These are phyloP conservation scores for Amborella trichopoda DNA, from an alignment of 164 flowering plant genomes.

Conservation along the genomic window DNA sequence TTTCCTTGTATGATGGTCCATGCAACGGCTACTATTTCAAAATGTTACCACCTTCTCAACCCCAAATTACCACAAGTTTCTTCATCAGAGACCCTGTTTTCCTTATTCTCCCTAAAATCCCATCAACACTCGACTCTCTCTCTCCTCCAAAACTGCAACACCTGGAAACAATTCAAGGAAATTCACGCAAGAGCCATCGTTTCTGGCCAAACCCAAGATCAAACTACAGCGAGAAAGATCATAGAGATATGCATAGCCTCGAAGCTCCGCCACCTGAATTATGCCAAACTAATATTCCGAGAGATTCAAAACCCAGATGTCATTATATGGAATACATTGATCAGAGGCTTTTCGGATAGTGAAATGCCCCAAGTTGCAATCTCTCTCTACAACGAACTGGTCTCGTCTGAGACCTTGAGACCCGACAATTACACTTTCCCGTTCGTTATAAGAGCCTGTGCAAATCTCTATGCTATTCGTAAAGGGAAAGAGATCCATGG, in stretches of 20 bases:
- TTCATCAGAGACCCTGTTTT: no score
- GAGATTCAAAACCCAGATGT: conserved; percentile 23
- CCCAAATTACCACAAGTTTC: no score
- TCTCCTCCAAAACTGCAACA: conserved; percentile 14
- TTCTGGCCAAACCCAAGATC: conserved; percentile 25
- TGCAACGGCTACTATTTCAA: no score
- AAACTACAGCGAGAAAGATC: conserved; percentile 30
- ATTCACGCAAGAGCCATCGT: conserved; percentile 25
- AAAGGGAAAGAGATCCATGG: conserved; percentile 37
- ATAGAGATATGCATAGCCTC: conserved; percentile 28
- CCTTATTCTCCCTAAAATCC: no score
- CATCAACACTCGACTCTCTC: no score
- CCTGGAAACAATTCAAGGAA: conserved; percentile 28
- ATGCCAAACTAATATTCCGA: conserved; percentile 24
- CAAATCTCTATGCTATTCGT: conserved; percentile 7
- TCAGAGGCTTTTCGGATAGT: conserved; percentile 29
- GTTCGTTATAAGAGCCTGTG: conserved; percentile 30
- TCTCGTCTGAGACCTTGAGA: conserved; percentile 15
- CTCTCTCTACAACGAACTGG: conserved; percentile 19
- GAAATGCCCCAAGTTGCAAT: conserved; percentile 21
- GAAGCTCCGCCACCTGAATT: conserved; percentile 10
- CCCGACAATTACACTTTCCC: conserved; percentile 42
- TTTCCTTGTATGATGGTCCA: no score
- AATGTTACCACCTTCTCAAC: no score
- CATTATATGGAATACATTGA: conserved; percentile 34